Conservation (phyloP, 805 yeast genomes). For the Yamadazyma nakazawae region DNA sequence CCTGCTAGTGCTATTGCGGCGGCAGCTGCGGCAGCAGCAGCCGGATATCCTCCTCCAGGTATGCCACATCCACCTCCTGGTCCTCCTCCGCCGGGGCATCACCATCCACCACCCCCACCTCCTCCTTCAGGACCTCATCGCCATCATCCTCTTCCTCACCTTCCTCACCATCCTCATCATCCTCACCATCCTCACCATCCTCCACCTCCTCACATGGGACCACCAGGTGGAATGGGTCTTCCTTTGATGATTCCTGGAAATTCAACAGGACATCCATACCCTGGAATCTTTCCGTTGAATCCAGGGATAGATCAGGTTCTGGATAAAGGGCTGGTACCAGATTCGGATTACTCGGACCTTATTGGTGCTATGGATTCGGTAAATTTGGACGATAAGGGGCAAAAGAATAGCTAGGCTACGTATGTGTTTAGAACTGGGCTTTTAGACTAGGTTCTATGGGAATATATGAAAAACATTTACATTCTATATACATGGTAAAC, state of each 20-base stretch:
- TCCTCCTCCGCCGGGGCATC: conserved; percentile 1
- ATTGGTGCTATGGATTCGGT: conserved; percentile 6
- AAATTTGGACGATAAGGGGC: background rate
- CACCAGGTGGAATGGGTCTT: conserved; percentile 4
- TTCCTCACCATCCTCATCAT: background rate
- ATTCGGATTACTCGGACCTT: background rate
- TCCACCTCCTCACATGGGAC: background rate
- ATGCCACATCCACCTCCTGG: background rate
- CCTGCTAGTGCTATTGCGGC: conserved; percentile 32
- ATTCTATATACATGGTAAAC: no score
- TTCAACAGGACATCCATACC: background rate
- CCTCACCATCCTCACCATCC: background rate
- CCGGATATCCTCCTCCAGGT: conserved; percentile 18
- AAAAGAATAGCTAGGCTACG: background rate
- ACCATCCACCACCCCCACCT: conserved; percentile 8
- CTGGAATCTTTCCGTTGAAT: background rate
- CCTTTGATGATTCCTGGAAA: background rate
- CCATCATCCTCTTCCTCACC: background rate
- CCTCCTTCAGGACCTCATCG: background rate
- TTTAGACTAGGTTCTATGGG: no score
- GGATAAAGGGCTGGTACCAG: no score
- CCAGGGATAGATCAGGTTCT: background rate
- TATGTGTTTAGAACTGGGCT: no score
- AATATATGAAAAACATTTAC: no score
- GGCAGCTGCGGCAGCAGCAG: conserved; percentile 12